Percentiles rank a stretch among this genome's conserved stretches.
Evolutionary conservation across 1,284 basidiomycete species (phyloP).

Genomic region (Pascua guehoae): DNA sequence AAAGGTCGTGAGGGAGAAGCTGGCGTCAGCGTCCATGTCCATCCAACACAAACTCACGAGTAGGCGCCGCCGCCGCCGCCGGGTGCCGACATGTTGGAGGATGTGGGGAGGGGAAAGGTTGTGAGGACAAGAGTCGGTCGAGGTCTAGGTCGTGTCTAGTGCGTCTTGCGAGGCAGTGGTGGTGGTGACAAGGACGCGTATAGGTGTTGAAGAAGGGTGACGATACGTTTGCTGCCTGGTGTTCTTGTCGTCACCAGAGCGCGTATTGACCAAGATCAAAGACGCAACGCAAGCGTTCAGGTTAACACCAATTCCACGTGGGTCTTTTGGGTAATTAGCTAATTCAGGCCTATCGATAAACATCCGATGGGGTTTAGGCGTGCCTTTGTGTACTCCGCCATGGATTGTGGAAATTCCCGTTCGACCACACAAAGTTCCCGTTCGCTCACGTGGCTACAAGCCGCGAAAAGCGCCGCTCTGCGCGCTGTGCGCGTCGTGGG

Average conservation of each 20-base stretch:
- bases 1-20: constrained; percentile 98
- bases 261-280: neutral
- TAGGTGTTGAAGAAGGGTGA: too few relatives aligned
- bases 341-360: too few relatives aligned
- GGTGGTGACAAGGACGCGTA: too few relatives aligned
- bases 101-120: neutral
- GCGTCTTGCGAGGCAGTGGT: too few relatives aligned
- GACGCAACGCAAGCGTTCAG: constrained; percentile 6
- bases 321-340: neutral
- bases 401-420: neutral
- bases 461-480: neutral
- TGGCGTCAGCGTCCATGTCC: constrained; percentile 43
- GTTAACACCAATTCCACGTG: neutral
- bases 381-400: too few relatives aligned
- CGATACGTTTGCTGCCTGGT: too few relatives aligned
- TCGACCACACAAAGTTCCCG: neutral
- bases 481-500: neutral
- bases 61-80: constrained; percentile 48
- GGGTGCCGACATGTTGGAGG: constrained; percentile 43
- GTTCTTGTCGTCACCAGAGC: too few relatives aligned
- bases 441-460: neutral
- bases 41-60: constrained; percentile 37
- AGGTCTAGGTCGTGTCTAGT: too few relatives aligned
- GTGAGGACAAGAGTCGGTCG: neutral
- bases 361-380: too few relatives aligned